Conservation (phyloP, 2,329 filamentous ascomycete species). For the Pestalotiopsis sp. region DNA sequence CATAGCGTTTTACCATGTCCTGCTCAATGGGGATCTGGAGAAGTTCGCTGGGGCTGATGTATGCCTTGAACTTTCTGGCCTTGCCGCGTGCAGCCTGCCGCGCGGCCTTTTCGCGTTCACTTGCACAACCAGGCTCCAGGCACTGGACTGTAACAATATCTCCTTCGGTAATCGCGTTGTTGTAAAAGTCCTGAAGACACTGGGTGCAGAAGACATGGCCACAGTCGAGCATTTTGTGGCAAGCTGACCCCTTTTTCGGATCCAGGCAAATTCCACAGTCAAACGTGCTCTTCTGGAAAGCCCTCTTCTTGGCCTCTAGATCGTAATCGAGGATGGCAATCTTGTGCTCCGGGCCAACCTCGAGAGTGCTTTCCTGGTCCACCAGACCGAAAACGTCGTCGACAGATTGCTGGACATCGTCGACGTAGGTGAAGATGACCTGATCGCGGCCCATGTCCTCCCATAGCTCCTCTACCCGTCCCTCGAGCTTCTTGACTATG, state of each 20-base stretch:
- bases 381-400: conserved; percentile 63
- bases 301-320: conserved; percentile 69
- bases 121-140: conserved; percentile 76
- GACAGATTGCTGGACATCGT: conserved; percentile 60
- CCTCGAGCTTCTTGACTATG: conserved; percentile 51
- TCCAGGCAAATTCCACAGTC: conserved; percentile 89
- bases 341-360: conserved; percentile 60
- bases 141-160: conserved; percentile 81
- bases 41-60: conserved; percentile 81
- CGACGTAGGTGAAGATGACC: conserved; percentile 65
- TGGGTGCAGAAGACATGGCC: conserved; percentile 86
- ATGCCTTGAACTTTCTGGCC: conserved; percentile 63
- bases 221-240: conserved; percentile 82
- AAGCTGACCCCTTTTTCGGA: conserved; percentile 82
- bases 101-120: conserved; percentile 49
- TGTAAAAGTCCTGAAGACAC: conserved; percentile 92
- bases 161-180: conserved; percentile 82
- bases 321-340: conserved; percentile 78
- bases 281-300: conserved; percentile 83
- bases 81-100: conserved; percentile 37
- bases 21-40: conserved; percentile 73
- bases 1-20: conserved; percentile 80
- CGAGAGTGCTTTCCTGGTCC: conserved; percentile 46
- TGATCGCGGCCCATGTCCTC: conserved; percentile 61
- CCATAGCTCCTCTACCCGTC: conserved; percentile 57